Evolutionary conservation across 2,329 filamentous ascomycete genomes (phyloP).

Genomic region (Pestalotiopsis sp.): DNA sequence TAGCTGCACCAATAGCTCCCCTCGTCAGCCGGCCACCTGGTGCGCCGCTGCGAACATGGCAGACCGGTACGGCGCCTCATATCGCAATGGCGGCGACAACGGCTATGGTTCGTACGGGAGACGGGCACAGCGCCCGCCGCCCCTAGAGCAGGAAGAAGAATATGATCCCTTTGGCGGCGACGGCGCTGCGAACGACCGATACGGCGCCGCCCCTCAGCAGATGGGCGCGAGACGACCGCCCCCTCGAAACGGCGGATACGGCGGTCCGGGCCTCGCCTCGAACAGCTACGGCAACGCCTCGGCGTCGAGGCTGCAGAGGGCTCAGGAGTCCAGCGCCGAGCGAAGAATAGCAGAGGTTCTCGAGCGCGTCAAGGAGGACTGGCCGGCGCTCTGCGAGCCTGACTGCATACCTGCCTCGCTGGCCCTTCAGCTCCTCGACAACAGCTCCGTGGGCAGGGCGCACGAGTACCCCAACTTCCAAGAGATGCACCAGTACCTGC

Average conservation of each 20-base stretch:
- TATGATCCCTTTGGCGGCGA: constrained; percentile 1
- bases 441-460: constrained; percentile 88
- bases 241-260: constrained; percentile 29
- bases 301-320: constrained; percentile 25
- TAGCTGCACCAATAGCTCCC: background rate
- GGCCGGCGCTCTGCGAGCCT: constrained; percentile 87
- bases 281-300: constrained; percentile 25
- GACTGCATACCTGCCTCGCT: constrained; percentile 93
- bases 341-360: constrained; percentile 67
- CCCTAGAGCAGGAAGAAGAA: constrained; percentile 14
- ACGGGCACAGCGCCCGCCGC: constrained; percentile 19
- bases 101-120: constrained; percentile 48
- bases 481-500: constrained; percentile 83
- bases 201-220: constrained; percentile 35
- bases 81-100: constrained; percentile 46
- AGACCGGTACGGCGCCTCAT: constrained; percentile 52
- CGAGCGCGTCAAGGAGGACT: constrained; percentile 83
- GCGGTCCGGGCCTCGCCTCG: constrained; percentile 17
- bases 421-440: constrained; percentile 92
- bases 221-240: constrained; percentile 34
- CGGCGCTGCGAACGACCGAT: constrained; percentile 38
- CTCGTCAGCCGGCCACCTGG: background rate
- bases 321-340: constrained; percentile 50
- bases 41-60: constrained; percentile 44
- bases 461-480: constrained; percentile 86